A percentile compares a stretch with the other conserved stretches of the same genome.
phyloP scores from a whole-genome alignment of 345 rosid species.

The Laguncularia racemosa region DNA sequence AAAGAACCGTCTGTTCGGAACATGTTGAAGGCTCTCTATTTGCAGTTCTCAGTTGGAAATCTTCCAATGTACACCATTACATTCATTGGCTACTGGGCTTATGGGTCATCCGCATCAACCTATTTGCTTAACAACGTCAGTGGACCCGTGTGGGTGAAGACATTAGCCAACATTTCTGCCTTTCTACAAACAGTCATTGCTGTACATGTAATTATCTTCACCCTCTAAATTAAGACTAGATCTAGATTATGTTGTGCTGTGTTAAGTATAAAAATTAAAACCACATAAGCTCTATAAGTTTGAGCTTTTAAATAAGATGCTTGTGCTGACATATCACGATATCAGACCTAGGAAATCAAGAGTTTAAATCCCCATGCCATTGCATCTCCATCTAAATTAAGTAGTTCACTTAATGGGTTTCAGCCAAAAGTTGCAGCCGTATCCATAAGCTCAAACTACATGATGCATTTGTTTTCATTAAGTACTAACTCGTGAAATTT shows the following conservation, averaged over 20 bases:
- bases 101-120: slow-evolving; percentile 64
- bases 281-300: neutral
- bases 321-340: too few species aligned
- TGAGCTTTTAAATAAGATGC: too few species aligned
- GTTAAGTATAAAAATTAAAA: neutral
- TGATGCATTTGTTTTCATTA: neutral
- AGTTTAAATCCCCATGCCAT: neutral
- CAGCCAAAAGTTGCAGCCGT: too few species aligned
- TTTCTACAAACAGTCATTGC: slow-evolving; percentile 84
- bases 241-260: neutral
- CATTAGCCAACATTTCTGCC: slow-evolving; percentile 63
- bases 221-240: neutral
- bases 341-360: neutral
- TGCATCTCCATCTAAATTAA: neutral
- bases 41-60: slow-evolving; percentile 71
- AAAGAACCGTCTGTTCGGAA: slow-evolving; percentile 67
- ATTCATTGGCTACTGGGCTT: slow-evolving; percentile 90
- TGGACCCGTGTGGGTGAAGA: slow-evolving; percentile 85
- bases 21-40: slow-evolving; percentile 80
- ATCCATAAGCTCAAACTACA: too few species aligned
- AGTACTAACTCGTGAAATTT: neutral
- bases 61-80: slow-evolving; percentile 68
- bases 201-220: slow-evolving; percentile 49
- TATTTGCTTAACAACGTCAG: slow-evolving; percentile 61
- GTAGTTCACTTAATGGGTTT: too few species aligned